A percentile compares a stretch with the other conserved stretches of the same genome.
phyloP scores from a whole-genome alignment of 169 alveolate species.

The Cryptosporidium sp. region DNA sequence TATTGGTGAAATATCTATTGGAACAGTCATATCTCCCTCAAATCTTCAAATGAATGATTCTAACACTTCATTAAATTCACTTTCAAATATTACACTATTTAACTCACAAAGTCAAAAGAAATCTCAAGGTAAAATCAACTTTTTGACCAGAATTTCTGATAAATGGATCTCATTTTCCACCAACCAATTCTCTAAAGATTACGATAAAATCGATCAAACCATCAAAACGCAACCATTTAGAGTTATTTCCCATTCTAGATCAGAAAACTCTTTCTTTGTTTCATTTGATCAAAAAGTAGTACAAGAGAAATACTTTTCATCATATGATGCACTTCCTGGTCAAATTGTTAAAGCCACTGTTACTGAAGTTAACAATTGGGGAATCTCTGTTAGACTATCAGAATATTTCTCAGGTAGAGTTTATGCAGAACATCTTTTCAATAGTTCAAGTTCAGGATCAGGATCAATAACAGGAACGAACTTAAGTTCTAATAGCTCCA shows the following conservation, averaged over 20 bases:
- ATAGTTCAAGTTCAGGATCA: slow-evolving; percentile 18
- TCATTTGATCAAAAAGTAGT: slow-evolving; percentile 47
- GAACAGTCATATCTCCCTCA: background rate
- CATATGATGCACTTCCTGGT: slow-evolving; percentile 35
- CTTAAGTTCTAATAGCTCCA: background rate
- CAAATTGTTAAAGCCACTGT: slow-evolving; percentile 42
- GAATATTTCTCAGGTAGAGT: slow-evolving; percentile 61
- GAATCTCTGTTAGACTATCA: slow-evolving; percentile 49
- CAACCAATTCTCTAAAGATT: slow-evolving; percentile 1
- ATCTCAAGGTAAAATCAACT: background rate
- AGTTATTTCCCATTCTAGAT: slow-evolving; percentile 42
- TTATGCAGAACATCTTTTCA: slow-evolving; percentile 47
- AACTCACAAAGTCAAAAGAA: slow-evolving; percentile 6
- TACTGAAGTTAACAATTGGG: slow-evolving; percentile 41
- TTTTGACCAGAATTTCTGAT: slow-evolving; percentile 13
- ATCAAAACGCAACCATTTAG: slow-evolving; percentile 13
- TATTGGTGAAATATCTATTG: background rate
- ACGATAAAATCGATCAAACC: slow-evolving; percentile 19
- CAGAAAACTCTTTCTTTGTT: slow-evolving; percentile 38
- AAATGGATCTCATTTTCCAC: slow-evolving; percentile 38
- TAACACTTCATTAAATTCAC: background rate
- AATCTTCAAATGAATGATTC: background rate
- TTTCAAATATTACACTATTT: slow-evolving; percentile 5
- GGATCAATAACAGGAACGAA: background rate
- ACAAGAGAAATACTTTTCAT: slow-evolving; percentile 37